phyloP scores from a whole-genome alignment of 78 protist species.

The Cavenderia fasciculata region DNA sequence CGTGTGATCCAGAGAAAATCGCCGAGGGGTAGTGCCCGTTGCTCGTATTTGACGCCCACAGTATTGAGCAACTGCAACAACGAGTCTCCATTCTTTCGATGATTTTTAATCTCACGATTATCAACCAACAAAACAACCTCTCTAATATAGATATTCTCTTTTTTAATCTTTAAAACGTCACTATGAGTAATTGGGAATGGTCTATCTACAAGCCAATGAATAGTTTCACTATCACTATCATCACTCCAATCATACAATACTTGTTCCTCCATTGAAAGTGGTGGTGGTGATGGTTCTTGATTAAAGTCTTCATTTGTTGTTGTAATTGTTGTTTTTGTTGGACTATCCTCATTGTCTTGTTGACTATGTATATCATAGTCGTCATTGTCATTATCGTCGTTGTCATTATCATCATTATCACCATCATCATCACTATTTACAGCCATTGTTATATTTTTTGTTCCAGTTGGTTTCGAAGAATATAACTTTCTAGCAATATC shows the following conservation, averaged over 20 bases:
- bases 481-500: neutral
- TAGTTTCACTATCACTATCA: constrained; percentile 29
- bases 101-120: constrained; percentile 56
- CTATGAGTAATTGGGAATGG: neutral
- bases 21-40: constrained; percentile 8
- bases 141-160: neutral
- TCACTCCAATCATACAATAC: constrained; percentile 41
- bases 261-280: neutral
- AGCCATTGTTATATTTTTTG: no score
- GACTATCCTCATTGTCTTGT: neutral
- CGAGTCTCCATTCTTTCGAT: no score
- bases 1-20: constrained; percentile 9
- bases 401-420: neutral
- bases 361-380: neutral
- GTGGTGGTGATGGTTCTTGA: neutral
- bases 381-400: neutral
- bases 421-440: no score
- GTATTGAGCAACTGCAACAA: no score
- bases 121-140: constrained; percentile 31
- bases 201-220: neutral
- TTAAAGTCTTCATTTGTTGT: neutral
- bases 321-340: neutral
- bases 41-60: neutral
- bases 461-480: neutral
- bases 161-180: neutral